Evolutionary conservation across 192 early-diverging fungal genomes (phyloP).

Genomic region (Geranomyces variabilis): DNA sequence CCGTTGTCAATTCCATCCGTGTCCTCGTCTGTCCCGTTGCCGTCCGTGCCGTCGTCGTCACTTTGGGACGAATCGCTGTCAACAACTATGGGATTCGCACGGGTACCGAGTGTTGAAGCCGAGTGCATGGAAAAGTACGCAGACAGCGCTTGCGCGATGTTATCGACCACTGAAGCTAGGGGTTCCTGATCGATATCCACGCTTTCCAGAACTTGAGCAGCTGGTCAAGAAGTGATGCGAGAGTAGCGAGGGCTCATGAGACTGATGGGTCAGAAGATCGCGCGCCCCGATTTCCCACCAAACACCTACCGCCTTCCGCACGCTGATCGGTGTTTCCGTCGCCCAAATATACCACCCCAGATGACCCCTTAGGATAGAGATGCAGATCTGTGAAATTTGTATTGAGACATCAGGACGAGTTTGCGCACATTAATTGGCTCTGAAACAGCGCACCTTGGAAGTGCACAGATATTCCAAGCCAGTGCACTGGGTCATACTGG

Average conservation of each 20-base stretch:
- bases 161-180: background rate
- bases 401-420: background rate
- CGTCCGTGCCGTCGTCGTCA: background rate
- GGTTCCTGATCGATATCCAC: background rate
- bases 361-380: constrained; percentile 5
- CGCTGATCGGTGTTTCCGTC: constrained; percentile 7
- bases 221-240: background rate
- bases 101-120: background rate
- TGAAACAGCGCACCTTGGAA: background rate
- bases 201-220: background rate
- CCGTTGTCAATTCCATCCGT: background rate
- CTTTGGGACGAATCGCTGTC: background rate
- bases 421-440: background rate
- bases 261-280: too few relatives aligned
- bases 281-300: too few relatives aligned
- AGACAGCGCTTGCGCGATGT: background rate
- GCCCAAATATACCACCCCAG: constrained; percentile 3
- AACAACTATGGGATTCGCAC: background rate
- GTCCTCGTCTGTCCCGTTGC: background rate
- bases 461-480: constrained; percentile 4
- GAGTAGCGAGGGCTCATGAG: too few relatives aligned
- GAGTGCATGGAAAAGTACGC: background rate
- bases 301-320: constrained; percentile 1
- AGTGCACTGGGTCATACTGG: background rate
- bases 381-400: background rate